Percentiles rank a stretch among this genome's conserved stretches.
Conservation (phyloP, 352 stramenopile species). For the Globisporangium splendens region DNA sequence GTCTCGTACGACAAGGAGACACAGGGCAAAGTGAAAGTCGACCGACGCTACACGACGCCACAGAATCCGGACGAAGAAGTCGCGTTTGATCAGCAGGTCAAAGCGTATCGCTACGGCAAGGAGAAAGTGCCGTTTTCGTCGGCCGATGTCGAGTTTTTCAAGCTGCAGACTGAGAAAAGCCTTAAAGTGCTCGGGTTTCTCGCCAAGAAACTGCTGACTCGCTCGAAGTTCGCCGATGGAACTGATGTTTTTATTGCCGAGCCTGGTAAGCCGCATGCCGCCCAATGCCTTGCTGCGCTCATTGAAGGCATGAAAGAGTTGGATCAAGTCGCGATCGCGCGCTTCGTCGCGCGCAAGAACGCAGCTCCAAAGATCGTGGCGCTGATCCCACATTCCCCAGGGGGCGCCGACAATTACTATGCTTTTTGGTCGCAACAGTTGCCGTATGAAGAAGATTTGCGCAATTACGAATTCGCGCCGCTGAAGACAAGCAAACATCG, state of each 20-base stretch:
- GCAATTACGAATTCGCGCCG: conserved; percentile 74
- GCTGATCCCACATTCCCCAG: conserved; percentile 55
- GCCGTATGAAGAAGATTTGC: conserved; percentile 77
- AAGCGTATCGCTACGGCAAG: conserved; percentile 73
- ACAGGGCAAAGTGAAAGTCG: conserved; percentile 62
- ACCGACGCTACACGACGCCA: conserved; percentile 64
- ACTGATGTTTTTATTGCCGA: conserved; percentile 81
- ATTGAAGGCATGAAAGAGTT: conserved; percentile 62
- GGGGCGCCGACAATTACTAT: conserved; percentile 46
- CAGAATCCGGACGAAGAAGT: conserved; percentile 73
- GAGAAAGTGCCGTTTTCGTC: conserved; percentile 82
- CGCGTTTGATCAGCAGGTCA: conserved; percentile 65
- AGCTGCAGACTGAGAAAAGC: conserved; percentile 76
- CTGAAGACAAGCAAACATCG: conserved; percentile 48
- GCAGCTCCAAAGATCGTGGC: conserved; percentile 73
- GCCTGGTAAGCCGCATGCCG: conserved; percentile 58
- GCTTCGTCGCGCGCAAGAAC: conserved; percentile 78
- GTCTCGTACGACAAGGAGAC: conserved; percentile 56
- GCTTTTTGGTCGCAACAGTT: conserved; percentile 73
- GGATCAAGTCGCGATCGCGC: conserved; percentile 62
- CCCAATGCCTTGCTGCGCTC: conserved; percentile 55
- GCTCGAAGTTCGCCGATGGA: conserved; percentile 49
- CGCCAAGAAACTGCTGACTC: conserved; percentile 39
- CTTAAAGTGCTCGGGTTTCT: conserved; percentile 78
- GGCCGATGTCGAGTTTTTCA: conserved; percentile 77